A percentile compares a stretch with the other conserved stretches of the same genome.
These are phyloP conservation scores for Testicularia cyperi DNA, from an alignment of 1,284 basidiomycete genomes.

Conservation along the genomic window DNA sequence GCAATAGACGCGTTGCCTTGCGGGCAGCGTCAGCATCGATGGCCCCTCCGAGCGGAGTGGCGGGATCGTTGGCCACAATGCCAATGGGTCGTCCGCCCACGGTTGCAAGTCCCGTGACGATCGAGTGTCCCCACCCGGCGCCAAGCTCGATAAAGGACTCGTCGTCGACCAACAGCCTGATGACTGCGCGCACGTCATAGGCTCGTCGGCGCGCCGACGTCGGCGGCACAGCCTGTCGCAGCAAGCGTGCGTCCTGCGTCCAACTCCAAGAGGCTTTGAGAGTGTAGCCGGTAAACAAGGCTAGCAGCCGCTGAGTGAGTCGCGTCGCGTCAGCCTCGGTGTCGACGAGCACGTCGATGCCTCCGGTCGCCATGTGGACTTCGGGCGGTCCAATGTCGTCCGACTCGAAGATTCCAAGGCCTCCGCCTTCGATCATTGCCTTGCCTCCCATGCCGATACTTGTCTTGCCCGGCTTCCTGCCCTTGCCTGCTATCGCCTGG, in stretches of 20 bases:
- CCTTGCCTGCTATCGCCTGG: not conserved
- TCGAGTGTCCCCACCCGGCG: conserved; percentile 16
- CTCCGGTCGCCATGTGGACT: conserved; percentile 29
- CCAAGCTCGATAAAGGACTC: conserved; percentile 34
- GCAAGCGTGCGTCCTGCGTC: conserved; percentile 6
- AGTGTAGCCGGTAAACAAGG: conserved; percentile 22
- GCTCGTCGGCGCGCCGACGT: conserved; percentile 21
- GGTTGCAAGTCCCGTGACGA: conserved; percentile 36
- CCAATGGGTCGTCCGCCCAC: conserved; percentile 25
- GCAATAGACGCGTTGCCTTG: conserved; percentile 38
- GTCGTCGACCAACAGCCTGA: conserved; percentile 35
- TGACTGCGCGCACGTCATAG: conserved; percentile 36
- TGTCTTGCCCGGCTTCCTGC: conserved; percentile 4
- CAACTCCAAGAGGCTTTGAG: conserved; percentile 13
- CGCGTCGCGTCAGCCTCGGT: conserved; percentile 22
- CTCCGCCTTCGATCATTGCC: conserved; percentile 47
- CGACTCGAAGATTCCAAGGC: conserved; percentile 28
- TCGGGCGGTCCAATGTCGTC: conserved; percentile 29
- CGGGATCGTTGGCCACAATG: conserved; percentile 36
- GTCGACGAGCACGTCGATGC: conserved; percentile 33
- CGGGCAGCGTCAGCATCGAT: conserved; percentile 36
- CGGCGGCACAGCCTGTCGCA: conserved; percentile 27
- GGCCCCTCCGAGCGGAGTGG: conserved; percentile 34
- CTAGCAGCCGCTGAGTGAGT: conserved; percentile 13
- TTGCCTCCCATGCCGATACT: conserved; percentile 42